These are phyloP conservation scores for Tolypocladium sp. DNA, from an alignment of 2,329 filamentous ascomycete species.

Conservation along the genomic window DNA sequence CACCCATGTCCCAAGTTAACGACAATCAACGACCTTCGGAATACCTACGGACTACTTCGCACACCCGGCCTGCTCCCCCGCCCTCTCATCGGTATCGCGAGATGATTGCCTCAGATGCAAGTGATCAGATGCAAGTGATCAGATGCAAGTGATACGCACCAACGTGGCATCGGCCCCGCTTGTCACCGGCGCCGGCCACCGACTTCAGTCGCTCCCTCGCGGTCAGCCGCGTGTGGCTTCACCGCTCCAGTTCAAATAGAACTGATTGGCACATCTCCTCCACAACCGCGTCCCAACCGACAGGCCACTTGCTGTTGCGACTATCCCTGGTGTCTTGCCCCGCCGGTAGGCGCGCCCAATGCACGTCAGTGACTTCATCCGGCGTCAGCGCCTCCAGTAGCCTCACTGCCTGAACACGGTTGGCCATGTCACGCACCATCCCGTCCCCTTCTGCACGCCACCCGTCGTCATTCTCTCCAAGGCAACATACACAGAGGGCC, in stretches of 20 bases:
- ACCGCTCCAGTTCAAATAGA: neutral
- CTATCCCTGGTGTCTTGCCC: neutral
- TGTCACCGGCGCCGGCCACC: neutral
- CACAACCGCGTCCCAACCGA: neutral
- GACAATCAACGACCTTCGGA: neutral
- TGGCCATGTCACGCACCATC: neutral
- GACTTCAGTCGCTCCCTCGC: neutral
- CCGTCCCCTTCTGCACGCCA: neutral
- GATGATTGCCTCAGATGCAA: neutral
- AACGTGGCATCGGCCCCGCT: neutral
- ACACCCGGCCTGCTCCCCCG: neutral
- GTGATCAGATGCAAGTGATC: no score
- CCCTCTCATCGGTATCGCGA: no score
- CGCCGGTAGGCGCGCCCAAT: neutral
- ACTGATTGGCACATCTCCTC: neutral
- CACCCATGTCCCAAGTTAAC: neutral
- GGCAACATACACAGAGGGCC: neutral
- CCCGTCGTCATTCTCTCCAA: neutral
- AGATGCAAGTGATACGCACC: neutral
- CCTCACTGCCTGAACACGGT: neutral
- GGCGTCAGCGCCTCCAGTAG: neutral
- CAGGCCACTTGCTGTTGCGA: neutral
- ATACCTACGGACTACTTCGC: no score
- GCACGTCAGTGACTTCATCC: neutral
- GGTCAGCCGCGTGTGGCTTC: neutral